Evolutionary conservation across 176 grass and related monocot species (phyloP), one percentile per base, ranked within the genome.

Genomic region (Thalia dealbata): DNA sequence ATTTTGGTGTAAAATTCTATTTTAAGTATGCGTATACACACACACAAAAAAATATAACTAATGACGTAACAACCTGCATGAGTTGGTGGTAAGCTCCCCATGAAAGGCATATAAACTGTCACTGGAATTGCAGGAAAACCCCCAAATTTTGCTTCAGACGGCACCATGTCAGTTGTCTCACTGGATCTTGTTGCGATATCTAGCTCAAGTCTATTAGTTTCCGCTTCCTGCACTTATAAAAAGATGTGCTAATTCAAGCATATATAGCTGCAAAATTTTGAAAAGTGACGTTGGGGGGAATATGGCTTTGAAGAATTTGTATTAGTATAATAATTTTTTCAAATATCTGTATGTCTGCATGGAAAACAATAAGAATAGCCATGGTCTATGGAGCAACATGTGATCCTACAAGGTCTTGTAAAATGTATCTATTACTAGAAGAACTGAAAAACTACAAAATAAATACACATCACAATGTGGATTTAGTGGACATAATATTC

Each of bases 101-200:
- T 18, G 51, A 81, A 52, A 81, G 84, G 88, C 88, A 86, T 90
- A 76, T 72, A 76, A 4, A 90, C 21, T 0, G 81, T 78, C 61
- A 90, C 78, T 44, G 88, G 84, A 71, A 86, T 76, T 0, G 88
- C 88, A 81, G 84, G 78, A 86, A 79, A 81, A 81, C 32, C 32
- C 32, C 81, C 71, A 81, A 45, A 27, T 54, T 76, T 61, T 81
- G 77, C 59, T 67, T 81, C 71, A 78, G 78, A 75, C 69, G 60
- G 55, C 27, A 50, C 67, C 75, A n/a, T 67, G 23, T 70, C 72
- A 56, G 50, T 62, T 78, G 67, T 69, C 71, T 81, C 24, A 43
- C 73, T 76, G 46, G 65, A 62, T 52, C 30, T 35, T 12, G 70
- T 60, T 74, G 19, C 24, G 5, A 14, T 72, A 51, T 71, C 62